A percentile compares a stretch with the other conserved stretches of the same genome.
These are phyloP conservation scores for Spergularia bocconei DNA, from an alignment of 148 eudicot genomes.

Conservation along the genomic window DNA sequence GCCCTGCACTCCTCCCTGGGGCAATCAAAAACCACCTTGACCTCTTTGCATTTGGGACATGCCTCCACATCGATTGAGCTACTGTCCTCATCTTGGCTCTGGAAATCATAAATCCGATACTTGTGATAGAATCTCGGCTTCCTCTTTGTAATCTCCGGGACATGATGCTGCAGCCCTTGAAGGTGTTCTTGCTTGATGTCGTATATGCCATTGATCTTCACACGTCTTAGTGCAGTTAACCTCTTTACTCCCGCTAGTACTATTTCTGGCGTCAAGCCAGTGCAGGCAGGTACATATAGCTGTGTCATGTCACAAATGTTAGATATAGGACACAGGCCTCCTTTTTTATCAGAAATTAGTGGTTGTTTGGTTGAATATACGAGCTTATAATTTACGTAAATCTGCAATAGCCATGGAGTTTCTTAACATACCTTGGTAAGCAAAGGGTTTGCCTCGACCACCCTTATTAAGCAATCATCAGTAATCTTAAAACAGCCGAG, in stretches of 20 bases:
- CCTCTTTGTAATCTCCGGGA: conserved; percentile 5
- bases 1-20: conserved; percentile 35
- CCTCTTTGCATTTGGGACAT: conserved; percentile 63
- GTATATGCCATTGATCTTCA: conserved; percentile 61
- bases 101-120: conserved; percentile 8
- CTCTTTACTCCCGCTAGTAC: conserved; percentile 41
- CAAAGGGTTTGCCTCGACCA: conserved; percentile 46
- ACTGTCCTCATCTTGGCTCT: conserved; percentile 3
- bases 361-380: no score
- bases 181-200: conserved; percentile 49
- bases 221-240: conserved; percentile 26
- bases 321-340: neutral
- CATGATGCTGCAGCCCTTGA: conserved; percentile 30
- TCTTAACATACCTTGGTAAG: conserved; percentile 49
- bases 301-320: conserved; percentile 25
- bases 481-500: conserved; percentile 53
- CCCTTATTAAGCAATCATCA: conserved; percentile 49
- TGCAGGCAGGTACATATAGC: conserved; percentile 73
- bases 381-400: no score
- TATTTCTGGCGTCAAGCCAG: conserved; percentile 60
- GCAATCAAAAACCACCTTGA: conserved; percentile 61
- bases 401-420: no score
- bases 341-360: no score
- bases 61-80: conserved; percentile 47
- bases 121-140: conserved; percentile 28